Base-by-base conservation (phyloP, 2,329 filamentous ascomycete species). In the Alternaria ethzedia region DNA sequence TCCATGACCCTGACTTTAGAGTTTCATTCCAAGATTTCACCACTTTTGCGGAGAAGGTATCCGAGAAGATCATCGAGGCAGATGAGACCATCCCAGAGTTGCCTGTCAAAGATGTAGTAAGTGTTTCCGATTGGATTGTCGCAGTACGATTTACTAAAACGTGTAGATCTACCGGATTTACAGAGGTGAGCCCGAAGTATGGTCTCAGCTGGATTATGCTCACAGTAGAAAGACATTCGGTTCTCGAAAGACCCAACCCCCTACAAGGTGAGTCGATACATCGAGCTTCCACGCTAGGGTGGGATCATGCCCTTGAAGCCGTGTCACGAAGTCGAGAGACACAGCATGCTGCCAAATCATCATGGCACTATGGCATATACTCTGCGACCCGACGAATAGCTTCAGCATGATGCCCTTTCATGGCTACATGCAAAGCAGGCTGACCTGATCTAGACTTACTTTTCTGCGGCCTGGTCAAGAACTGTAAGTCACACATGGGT, bases 81-180 rank as follows among this genome's bases (percentile, higher is more conserved):
- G 94, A 97, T 76, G 88, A 91, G 59, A 96, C 93, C 1, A 88
- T 97, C 45, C 94, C 94, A 1, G 93, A 97, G 71, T 83, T 97
- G 21, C 94, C 94, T 2, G 84, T 90, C 57, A 96, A 96, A 79
- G 94, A 97, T 75, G 83, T 97, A 70, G 89, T 89, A 71, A 76
- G 84, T 74, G 8, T 51, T 28, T 52, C 2, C n/a, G 30, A 7
- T 46, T 43, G 13, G 7, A 21, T 36, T 15, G 47, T 17, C 6
- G 20, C 1, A 23, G 36, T 17, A 10, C n/a, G n/a, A 17, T 50
- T 45, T 20, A 47, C 65, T 73, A 45, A 74, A 59, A 55, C 21
- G 57, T 25, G 21, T 66, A 89, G 86, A 84, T 93, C 51, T 97
- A 95, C 78, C 90, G 94, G 64, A 96, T 97, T 63, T 93, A 97